Conservation (phyloP, 176 grass and related monocot species). For the Panicum miliaceum region DNA sequence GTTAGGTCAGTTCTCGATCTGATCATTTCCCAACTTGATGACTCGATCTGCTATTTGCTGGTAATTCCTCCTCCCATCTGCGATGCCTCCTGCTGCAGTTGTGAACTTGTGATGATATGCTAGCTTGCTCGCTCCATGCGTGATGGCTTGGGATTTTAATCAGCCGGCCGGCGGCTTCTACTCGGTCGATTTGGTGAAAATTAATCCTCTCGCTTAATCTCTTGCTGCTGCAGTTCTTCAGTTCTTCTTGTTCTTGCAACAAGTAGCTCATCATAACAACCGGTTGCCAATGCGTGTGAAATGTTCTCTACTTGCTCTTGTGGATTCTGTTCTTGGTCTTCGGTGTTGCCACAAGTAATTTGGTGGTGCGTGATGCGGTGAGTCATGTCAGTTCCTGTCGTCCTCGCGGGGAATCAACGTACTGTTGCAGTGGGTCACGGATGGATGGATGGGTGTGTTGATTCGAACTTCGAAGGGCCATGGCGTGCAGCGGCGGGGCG, state of each 20-base stretch:
- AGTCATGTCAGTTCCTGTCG: constrained; percentile 48
- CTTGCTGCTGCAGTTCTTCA: neutral
- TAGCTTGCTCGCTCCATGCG: constrained; percentile 3
- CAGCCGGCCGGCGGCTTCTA: neutral
- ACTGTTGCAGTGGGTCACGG: constrained; percentile 44
- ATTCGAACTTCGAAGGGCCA: neutral
- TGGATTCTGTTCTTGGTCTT: neutral
- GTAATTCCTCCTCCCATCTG: neutral
- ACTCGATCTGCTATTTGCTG: constrained; percentile 36
- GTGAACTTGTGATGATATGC: constrained; percentile 36
- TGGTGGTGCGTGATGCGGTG: constrained; percentile 15
- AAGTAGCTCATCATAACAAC: no score
- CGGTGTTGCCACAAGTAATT: constrained; percentile 3
- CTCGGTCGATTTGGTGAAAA: neutral
- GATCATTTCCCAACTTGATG: constrained; percentile 32
- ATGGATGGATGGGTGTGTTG: constrained; percentile 23
- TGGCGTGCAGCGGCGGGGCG: neutral
- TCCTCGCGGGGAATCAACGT: constrained; percentile 44
- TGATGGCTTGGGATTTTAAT: constrained; percentile 12
- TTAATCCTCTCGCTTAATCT: neutral
- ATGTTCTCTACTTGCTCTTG: neutral
- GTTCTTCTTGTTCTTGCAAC: neutral
- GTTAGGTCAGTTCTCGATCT: constrained; percentile 38
- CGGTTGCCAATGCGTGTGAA: neutral
- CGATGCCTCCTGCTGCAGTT: neutral